Conservation (phyloP, 345 rosid species). For the Atalantia buxifolia region DNA sequence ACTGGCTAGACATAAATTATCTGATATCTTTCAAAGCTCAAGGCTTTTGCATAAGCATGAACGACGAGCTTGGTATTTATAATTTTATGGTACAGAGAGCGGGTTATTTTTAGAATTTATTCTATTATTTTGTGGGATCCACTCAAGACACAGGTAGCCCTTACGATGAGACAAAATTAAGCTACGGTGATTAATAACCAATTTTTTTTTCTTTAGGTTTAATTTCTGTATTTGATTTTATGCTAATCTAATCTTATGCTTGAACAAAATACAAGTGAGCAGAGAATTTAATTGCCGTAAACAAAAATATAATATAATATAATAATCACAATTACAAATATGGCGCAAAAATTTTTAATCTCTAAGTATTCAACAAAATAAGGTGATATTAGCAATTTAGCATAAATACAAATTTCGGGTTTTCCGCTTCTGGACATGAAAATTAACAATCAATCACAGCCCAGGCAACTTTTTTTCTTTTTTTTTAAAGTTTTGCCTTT, state of each 20-base stretch:
- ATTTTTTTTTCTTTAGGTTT: neutral
- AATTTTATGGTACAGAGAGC: neutral
- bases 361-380: no score
- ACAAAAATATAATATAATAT: no score
- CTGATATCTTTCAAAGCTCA: neutral
- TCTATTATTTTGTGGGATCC: neutral
- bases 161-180: neutral
- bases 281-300: no score
- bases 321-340: no score
- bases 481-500: neutral
- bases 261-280: no score
- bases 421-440: neutral
- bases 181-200: neutral
- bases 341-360: no score
- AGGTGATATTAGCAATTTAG: no score
- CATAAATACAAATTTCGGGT: no score
- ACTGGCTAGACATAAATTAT: neutral
- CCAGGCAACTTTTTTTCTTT: no score
- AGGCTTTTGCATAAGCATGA: neutral
- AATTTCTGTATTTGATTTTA: no score
- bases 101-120: neutral
- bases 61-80: slow-evolving; percentile 7
- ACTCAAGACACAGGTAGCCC: neutral
- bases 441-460: neutral
- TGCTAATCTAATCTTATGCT: no score